Evolutionary conservation across 2,329 filamentous ascomycete species (phyloP).

Genomic region (Colletotrichum costaricense): DNA sequence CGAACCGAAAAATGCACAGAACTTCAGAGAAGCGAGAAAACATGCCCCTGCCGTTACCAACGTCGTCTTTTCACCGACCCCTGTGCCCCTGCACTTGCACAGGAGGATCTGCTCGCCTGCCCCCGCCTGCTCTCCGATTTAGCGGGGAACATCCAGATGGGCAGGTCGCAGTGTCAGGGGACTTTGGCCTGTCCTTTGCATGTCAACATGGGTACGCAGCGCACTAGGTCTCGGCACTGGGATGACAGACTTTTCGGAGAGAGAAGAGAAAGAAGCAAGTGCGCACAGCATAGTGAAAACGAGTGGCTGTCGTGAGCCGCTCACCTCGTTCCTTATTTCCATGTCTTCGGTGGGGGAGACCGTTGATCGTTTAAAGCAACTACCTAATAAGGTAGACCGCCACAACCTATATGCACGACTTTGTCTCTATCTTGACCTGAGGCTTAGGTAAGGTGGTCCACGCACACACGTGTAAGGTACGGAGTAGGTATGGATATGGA

Average conservation of each 20-base stretch:
- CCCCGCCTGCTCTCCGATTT: conserved; percentile 27
- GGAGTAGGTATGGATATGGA: neutral
- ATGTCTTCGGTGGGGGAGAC: conserved; percentile 9
- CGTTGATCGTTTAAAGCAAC: conserved; percentile 14
- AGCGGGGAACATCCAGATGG: conserved; percentile 26
- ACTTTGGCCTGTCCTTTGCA: conserved; percentile 7
- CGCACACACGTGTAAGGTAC: neutral
- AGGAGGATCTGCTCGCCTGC: conserved; percentile 12
- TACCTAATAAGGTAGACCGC: neutral
- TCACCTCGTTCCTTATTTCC: conserved; percentile 8
- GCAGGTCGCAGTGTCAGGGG: conserved; percentile 25
- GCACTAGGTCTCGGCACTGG: conserved; percentile 26
- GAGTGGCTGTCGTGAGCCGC: conserved; percentile 19
- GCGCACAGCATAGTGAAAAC: neutral
- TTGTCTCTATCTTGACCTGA: neutral
- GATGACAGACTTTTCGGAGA: neutral
- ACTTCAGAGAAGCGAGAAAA: conserved; percentile 25
- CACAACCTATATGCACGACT: neutral
- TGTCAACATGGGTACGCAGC: conserved; percentile 3
- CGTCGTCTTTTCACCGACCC: conserved; percentile 3
- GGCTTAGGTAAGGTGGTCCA: neutral
- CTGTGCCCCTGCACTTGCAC: conserved; percentile 17
- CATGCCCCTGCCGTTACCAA: conserved; percentile 4
- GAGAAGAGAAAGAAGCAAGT: neutral
- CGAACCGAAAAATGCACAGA: neutral